Base-by-base conservation (phyloP, 495 filamentous ascomycete genomes). In the Chaetomium cochliodes region DNA sequence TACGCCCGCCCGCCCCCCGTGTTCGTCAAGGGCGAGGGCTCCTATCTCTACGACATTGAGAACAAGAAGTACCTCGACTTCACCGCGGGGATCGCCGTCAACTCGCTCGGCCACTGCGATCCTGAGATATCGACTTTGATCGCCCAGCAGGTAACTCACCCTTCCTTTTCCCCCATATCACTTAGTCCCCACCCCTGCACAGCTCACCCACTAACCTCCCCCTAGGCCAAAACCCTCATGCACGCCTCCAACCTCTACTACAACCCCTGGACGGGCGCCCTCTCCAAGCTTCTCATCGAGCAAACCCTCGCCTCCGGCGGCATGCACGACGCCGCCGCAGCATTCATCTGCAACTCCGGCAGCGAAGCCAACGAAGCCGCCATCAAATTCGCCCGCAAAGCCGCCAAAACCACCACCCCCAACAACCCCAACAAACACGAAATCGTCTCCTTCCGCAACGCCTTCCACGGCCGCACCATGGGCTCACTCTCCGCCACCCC, bases 391-490 rank as follows among this genome's bases (percentile, higher is more conserved):
- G 87, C 92, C 15, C 87, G 96, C 51, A 98, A 98, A 73, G 88
- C 90, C 55, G 94, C 92, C 66, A 90, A 91, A 72, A 80, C 85
- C 15, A 47, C 84, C 44, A 86, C 90, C 59, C 87, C 89, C 0
- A 90, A 90, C 22, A 78, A 76, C 6, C 96, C 97, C 22, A 78
- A 76, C 6, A 96, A 98, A 77, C 75, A 85, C 67, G 92, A 97
- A 69, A 76, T 98, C 16, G 88, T 98, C 60, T 93, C 90, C 39
- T 98, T 98, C 82, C 73, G 89, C 64, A 86, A 89, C 71, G 91
- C 90, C 22, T 98, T 98, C 86, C 94, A 98, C 77, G 94, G 94
- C 66, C 88, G 94, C 59, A 97, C 96, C 23, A 96, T 97, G 92
- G 94, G 94, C 23, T 82, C 86, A 23, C 77, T 98, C 28, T 92